Conservation (phyloP, 1,139 yeast species). For the Pichia sp. region DNA sequence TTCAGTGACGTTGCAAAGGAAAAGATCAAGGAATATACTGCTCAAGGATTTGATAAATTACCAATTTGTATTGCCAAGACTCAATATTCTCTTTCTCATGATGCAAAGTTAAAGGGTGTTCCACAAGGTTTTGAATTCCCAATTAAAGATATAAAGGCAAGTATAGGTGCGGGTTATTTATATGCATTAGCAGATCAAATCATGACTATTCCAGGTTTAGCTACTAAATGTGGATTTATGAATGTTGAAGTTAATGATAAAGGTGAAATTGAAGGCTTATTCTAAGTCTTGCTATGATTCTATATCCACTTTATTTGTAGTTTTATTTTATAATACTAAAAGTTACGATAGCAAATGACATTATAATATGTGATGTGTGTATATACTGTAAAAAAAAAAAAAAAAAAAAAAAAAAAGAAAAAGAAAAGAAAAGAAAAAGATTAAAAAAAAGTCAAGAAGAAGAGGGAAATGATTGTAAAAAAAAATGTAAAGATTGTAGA, state of each 20-base stretch:
- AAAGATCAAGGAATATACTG: slow-evolving; percentile 77
- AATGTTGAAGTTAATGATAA: slow-evolving; percentile 89
- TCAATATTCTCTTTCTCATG: slow-evolving; percentile 93
- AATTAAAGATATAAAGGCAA: slow-evolving; percentile 86
- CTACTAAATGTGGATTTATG: slow-evolving; percentile 96
- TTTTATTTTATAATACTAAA: too few relatives aligned
- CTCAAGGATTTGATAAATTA: slow-evolving; percentile 85
- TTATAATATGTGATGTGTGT: too few relatives aligned
- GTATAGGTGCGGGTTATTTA: slow-evolving; percentile 94
- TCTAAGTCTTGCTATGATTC: too few relatives aligned
- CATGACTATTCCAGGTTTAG: slow-evolving; percentile 95
- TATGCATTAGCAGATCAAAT: slow-evolving; percentile 96
- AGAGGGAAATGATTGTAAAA: too few relatives aligned
- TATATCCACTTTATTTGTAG: too few relatives aligned
- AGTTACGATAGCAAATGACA: too few relatives aligned
- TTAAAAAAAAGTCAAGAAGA: not conserved
- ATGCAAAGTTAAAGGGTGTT: slow-evolving; percentile 87
- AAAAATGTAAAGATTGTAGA: too few relatives aligned
- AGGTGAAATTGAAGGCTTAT: slow-evolving; percentile 93
- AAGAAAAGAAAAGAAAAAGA: not conserved
- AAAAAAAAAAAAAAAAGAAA: not conserved
- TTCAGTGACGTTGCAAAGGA: slow-evolving; percentile 76
- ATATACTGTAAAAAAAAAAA: too few relatives aligned
- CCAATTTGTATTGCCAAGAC: slow-evolving; percentile 98
- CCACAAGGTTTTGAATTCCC: slow-evolving; percentile 94